These are phyloP conservation scores for Avena insularis DNA, from an alignment of 176 grass and related monocot species.

Conservation along the genomic window DNA sequence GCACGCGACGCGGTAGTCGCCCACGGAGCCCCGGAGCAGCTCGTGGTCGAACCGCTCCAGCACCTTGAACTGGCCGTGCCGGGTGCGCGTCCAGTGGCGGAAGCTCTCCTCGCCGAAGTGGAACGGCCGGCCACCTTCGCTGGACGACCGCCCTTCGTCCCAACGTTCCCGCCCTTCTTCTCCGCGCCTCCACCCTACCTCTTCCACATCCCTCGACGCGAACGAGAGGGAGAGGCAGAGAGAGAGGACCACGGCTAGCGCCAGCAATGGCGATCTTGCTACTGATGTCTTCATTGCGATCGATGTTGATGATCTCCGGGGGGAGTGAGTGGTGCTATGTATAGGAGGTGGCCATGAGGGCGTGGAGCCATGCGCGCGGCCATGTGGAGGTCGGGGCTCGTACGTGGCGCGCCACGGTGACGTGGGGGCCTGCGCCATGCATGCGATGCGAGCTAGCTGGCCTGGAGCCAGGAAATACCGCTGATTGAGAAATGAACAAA, in stretches of 20 bases:
- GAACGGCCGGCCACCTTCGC: constrained; percentile 43
- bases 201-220: constrained; percentile 23
- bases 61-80: constrained; percentile 59
- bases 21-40: constrained; percentile 54
- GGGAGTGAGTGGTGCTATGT: not conserved
- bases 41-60: constrained; percentile 56
- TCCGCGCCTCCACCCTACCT: not conserved
- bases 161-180: not conserved
- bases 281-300: not conserved
- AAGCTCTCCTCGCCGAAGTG: constrained; percentile 73
- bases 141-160: constrained; percentile 7
- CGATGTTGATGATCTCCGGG: not conserved
- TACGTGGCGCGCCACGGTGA: constrained; percentile 43
- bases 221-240: not conserved
- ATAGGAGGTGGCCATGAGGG: not conserved
- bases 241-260: constrained; percentile 35
- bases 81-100: constrained; percentile 41
- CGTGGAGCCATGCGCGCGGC: constrained; percentile 53
- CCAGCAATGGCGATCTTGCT: constrained; percentile 4
- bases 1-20: constrained; percentile 60
- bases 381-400: constrained; percentile 51
- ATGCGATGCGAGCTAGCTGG: not conserved
- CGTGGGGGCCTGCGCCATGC: not conserved
- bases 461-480: constrained; percentile 17
- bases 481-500: constrained; percentile 1